Base-by-base conservation (phyloP, 306 rosid species). In the Rubus parviflorus region DNA sequence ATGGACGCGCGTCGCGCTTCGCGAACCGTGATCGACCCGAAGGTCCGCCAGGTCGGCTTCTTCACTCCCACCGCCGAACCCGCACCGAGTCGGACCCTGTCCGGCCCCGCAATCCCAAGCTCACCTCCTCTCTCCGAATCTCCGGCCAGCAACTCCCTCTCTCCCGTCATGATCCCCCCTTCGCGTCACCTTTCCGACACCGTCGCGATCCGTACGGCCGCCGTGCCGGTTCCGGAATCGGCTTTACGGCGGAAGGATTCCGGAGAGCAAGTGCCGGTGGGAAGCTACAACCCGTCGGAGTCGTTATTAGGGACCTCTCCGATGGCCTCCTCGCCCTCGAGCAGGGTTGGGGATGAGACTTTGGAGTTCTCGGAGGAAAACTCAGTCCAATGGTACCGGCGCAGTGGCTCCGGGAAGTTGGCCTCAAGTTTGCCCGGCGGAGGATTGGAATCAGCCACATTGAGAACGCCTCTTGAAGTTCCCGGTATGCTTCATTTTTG, bases 31-130 rank as follows among this genome's bases (percentile, higher is more conserved):
- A 77, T 71, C 80, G 91, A 91, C 76, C 98, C 96, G 30, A 91
- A 85, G 81, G 82, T 93, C 76, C 89, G 93, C 74, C 93, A 76
- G 65, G 93, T 93, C 20, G 98, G 93, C 23, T 91, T 91, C 87
- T 83, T 85, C 85, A 71, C 92, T 19, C 88, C 90, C 19, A 47
- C 61, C 49, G 83, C 93, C 63, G 75, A 81, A 7, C 75, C 93
- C 75, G 71, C 63, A 2, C 83, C 88, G 38, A 68, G 81, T 78
- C 81, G 82, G 79, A 80, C 81, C 74, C 82, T 43, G 19, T 85
- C 90, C 74, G 88, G 83, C 54, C 89, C 89, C 3, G 25, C 65
- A 51, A 74, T 80, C 64, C 35, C 82, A 11, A 22, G 7, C 23
- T 64, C 84, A 0, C 77, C 82, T 41, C 74, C 79, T 0, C 76